Percentiles rank a stretch among this genome's conserved stretches.
phyloP scores from a whole-genome alignment of 495 filamentous ascomycete genomes.

The Penicillium odoratum region DNA sequence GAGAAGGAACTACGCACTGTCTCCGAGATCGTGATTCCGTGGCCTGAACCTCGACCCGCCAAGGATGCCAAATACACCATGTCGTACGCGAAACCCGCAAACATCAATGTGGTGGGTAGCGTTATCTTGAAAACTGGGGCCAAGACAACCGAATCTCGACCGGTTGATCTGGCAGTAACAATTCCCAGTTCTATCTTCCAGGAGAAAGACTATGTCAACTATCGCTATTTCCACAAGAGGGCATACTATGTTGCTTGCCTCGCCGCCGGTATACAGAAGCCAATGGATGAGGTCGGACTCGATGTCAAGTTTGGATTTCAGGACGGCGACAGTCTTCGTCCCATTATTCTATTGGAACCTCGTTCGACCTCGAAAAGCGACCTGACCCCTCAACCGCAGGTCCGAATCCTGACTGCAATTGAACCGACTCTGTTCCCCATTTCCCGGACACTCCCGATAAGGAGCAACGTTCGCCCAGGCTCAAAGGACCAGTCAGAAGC shows the following conservation, averaged over 20 bases:
- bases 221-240: slow-evolving; percentile 92
- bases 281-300: slow-evolving; percentile 47
- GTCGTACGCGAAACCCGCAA: slow-evolving; percentile 69
- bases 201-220: slow-evolving; percentile 91
- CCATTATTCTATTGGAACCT: slow-evolving; percentile 62
- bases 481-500: slow-evolving; percentile 36
- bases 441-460: slow-evolving; percentile 66
- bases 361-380: slow-evolving; percentile 27
- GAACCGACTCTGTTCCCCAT: slow-evolving; percentile 64
- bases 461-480: slow-evolving; percentile 63
- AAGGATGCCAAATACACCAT: slow-evolving; percentile 78
- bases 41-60: slow-evolving; percentile 72
- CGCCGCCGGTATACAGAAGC: slow-evolving; percentile 63
- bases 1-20: slow-evolving; percentile 64
- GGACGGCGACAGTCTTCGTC: slow-evolving; percentile 76
- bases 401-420: slow-evolving; percentile 76
- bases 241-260: slow-evolving; percentile 88
- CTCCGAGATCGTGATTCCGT: slow-evolving; percentile 71
- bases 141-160: slow-evolving; percentile 54
- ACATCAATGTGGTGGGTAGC: slow-evolving; percentile 86
- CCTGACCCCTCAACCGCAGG: slow-evolving; percentile 49
- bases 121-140: slow-evolving; percentile 75
- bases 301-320: slow-evolving; percentile 64
- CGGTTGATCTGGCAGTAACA: slow-evolving; percentile 78
- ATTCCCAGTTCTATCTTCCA: slow-evolving; percentile 83